Base-by-base conservation (phyloP, 441 rosid species). In the Pelargonium australe region DNA sequence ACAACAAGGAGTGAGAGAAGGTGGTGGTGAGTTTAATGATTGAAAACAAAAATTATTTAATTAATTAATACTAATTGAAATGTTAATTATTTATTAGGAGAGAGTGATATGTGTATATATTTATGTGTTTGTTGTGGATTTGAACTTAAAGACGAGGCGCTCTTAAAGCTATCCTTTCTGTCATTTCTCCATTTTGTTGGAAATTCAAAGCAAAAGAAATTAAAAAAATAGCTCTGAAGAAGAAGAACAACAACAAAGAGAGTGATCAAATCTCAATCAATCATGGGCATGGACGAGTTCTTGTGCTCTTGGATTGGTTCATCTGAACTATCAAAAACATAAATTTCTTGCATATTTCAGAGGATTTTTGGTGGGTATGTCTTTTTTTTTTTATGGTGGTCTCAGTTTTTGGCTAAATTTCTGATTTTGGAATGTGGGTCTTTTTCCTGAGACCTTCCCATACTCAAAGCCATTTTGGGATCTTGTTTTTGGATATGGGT, bases 101-200 rank as follows among this genome's bases (percentile, higher is more conserved):
- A 63, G 68, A 19, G 63, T 1, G 71, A 13, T 23, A 43, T 62
- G 25, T 47, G n/a, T 47, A 73, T 69, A 67, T 67, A 64, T 58
- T 69, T 41, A 14, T 65, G 45, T 25, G 25, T 19, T 58, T 43
- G 40, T 60, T 70, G 77, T 72, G 73, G 76, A 71, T 83, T 78
- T 80, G 81, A 86, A 81, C 81, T 20, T 20, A 83, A 75, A 79
- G 88, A 80, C 87, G 80, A 68, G 76, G 72, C 82, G 72, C 82
- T 77, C 87, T 79, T 70, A 75, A 84, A 79, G 77, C 76, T 73
- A 80, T 80, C 83, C 80, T 68, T 73, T 79, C 81, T 80, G 87
- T 80, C 88, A 79, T 75, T 71, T 71, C 71, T 63, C 45, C 19
- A 0, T 69, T 67, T 53, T 70, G 12, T 45, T 45, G 67, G 76